Conservation (phyloP, 768 basidiomycete species). For the Hysterangium stoloniferum region DNA sequence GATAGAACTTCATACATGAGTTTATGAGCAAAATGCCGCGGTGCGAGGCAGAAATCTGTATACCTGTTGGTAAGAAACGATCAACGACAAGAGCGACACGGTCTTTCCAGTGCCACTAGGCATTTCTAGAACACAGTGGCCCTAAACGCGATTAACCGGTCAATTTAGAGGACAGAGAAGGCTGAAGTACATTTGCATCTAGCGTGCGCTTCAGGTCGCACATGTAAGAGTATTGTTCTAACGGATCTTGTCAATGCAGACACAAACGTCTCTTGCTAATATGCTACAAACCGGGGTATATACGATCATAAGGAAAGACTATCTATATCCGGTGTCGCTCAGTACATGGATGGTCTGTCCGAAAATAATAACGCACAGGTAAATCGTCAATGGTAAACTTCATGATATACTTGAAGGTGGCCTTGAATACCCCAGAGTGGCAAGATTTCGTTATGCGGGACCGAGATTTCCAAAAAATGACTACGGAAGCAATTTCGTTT, state of each 20-base stretch:
- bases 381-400: conserved; percentile 79
- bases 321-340: conserved; percentile 39
- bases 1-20: conserved; percentile 70
- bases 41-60: conserved; percentile 12
- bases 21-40: neutral
- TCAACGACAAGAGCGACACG: conserved; percentile 88
- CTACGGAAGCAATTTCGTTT: too few relatives aligned
- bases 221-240: conserved; percentile 99
- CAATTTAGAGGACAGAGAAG: conserved; percentile 1
- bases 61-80: conserved; percentile 97
- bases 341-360: conserved; percentile 3
- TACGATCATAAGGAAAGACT: conserved; percentile 88
- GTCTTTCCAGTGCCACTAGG: conserved; percentile 99
- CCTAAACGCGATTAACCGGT: conserved; percentile 39
- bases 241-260: conserved; percentile 11
- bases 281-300: conserved; percentile 77
- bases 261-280: neutral
- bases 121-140: conserved; percentile 99
- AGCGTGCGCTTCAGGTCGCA: conserved; percentile 95
- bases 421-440: neutral
- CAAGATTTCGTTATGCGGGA: too few relatives aligned
- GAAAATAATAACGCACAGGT: conserved; percentile 41
- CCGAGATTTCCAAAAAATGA: too few relatives aligned
- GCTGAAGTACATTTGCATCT: conserved; percentile 70
- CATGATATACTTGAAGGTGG: conserved; percentile 34